Evolutionary conservation across 257 asterid species (phyloP), one percentile per base, ranked within the genome.

Genomic region (Paraleonurus japonicus): DNA sequence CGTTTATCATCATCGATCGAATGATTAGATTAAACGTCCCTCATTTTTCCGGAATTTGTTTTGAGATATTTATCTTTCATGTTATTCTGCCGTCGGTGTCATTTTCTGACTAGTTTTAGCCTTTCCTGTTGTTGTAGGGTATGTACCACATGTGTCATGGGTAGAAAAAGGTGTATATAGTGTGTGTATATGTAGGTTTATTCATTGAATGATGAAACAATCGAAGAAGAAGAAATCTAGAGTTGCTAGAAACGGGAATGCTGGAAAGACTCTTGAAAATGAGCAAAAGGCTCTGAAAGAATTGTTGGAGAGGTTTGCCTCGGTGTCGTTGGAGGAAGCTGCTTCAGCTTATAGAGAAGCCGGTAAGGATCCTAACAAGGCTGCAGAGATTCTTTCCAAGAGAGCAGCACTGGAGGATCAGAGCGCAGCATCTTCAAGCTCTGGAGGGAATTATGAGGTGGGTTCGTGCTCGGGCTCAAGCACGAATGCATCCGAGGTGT

Each of bases 391-490:
- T 48, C 75, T 86, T 4, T 64, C 68, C 22, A 76, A 70, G 61
- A 59, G 81, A 58, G 66, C 60, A 43, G 72, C 68, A 6, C 23
- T 59, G 57, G 96, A 88, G 85, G 97, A 92, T 82, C 90, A 78
- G 75, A 90, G 86, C 80, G 86, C 91, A 4, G 80, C 88, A 8
- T 72, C 91, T 61, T 88, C 93, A 41, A 85, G 85, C 67, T 89
- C 96, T 0, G 86, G 88, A 57, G 84, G 85, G 74, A 81, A 78
- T 54, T 77, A 58, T 32, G 76, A 77, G 37, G 84, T 80, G 37
- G 85, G 85, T 13, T 90, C 96, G 20, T 84, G 91, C 82, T 88
- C 89, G n/a, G 80, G 92, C 81, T 85, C 89, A 4, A 81, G 85
- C 37, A 79, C 92, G 12, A 81, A 78, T 48, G 74, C 73, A 3